Evolutionary conservation across 2,329 filamentous ascomycete genomes (phyloP).

Genomic region (Aspergillus pseudoterreus): DNA sequence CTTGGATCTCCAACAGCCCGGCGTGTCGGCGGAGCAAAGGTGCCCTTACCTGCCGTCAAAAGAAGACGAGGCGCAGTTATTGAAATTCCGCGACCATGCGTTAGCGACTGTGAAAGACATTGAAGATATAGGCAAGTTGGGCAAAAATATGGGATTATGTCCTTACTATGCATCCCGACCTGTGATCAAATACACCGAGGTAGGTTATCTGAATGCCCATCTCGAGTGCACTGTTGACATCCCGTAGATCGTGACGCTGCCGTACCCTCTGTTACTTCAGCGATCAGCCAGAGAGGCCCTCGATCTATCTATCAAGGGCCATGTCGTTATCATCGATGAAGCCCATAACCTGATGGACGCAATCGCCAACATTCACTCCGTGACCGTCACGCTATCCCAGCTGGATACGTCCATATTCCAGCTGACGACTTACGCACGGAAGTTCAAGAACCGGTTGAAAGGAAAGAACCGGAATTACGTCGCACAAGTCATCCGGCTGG

Average conservation of each 20-base stretch:
- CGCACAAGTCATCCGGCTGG: slow-evolving; percentile 76
- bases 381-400: slow-evolving; percentile 69
- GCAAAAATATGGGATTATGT: slow-evolving; percentile 75
- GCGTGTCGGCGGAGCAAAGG: slow-evolving; percentile 58
- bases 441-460: slow-evolving; percentile 83
- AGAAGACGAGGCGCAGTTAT: slow-evolving; percentile 66
- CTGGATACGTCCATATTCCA: slow-evolving; percentile 70
- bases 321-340: slow-evolving; percentile 94
- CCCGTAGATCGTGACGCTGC: slow-evolving; percentile 73
- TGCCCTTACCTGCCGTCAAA: slow-evolving; percentile 78
- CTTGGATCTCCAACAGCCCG: slow-evolving; percentile 78
- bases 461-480: slow-evolving; percentile 90
- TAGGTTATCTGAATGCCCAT: slow-evolving; percentile 25
- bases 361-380: slow-evolving; percentile 80
- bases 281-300: slow-evolving; percentile 83
- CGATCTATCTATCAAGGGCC: slow-evolving; percentile 77
- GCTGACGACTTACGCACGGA: slow-evolving; percentile 76
- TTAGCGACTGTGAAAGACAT: slow-evolving; percentile 87
- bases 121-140: slow-evolving; percentile 78
- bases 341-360: slow-evolving; percentile 98
- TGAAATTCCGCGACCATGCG: slow-evolving; percentile 80
- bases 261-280: slow-evolving; percentile 86
- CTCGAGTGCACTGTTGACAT: slow-evolving; percentile 6
- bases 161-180: slow-evolving; percentile 94
- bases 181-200: slow-evolving; percentile 75